phyloP scores from a whole-genome alignment of 768 basidiomycete species.

The Russula dissimulans region DNA sequence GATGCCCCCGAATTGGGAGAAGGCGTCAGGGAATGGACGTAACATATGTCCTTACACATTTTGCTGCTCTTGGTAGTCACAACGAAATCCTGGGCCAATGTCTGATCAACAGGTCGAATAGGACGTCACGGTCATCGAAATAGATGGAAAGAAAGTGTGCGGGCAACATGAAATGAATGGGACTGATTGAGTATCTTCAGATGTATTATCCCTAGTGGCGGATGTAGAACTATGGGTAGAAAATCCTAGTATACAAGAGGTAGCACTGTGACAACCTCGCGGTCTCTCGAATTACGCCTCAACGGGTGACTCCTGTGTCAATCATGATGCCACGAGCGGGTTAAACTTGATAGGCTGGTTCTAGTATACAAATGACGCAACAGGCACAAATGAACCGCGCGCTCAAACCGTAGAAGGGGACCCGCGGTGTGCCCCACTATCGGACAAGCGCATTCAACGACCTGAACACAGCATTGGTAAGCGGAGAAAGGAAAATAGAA shows the following conservation, averaged over 20 bases:
- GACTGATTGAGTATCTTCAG: background rate
- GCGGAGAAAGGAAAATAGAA: background rate
- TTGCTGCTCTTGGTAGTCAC: no score
- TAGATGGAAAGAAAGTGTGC: slow-evolving; percentile 31
- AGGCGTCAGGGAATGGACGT: no score
- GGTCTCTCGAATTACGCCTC: no score
- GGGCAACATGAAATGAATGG: slow-evolving; percentile 17
- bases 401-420: background rate
- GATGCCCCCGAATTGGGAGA: no score
- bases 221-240: background rate
- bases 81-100: background rate
- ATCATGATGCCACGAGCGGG: no score
- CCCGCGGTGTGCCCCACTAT: background rate
- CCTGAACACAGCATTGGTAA: background rate
- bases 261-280: no score
- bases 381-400: background rate
- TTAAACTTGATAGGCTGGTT: background rate
- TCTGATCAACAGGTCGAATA: slow-evolving; percentile 10
- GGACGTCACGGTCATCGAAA: slow-evolving; percentile 39
- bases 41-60: no score
- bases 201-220: background rate
- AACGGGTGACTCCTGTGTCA: background rate
- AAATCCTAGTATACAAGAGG: background rate
- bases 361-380: slow-evolving; percentile 8
- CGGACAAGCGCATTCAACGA: slow-evolving; percentile 9